Evolutionary conservation across 2,329 filamentous ascomycete species (phyloP).

Genomic region (Calonectria pseudoturangicola): DNA sequence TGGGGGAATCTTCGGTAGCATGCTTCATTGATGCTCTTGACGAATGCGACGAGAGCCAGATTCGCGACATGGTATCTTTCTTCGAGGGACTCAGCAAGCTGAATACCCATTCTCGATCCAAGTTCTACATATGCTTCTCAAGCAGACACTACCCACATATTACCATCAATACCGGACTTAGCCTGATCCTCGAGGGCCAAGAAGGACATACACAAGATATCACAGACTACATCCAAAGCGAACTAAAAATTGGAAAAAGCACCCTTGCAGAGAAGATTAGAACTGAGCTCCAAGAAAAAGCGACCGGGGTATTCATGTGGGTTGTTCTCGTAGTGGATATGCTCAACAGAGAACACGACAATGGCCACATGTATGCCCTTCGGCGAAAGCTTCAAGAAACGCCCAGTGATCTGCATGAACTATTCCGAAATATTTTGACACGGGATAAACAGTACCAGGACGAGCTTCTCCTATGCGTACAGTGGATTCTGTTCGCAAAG

Average conservation of each 20-base stretch:
- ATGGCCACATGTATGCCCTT: constrained; percentile 53
- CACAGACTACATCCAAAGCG: constrained; percentile 42
- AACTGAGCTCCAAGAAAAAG: constrained; percentile 58
- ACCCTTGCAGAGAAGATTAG: constrained; percentile 29
- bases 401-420: constrained; percentile 62
- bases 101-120: background rate
- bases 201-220: constrained; percentile 54
- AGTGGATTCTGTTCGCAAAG: constrained; percentile 71
- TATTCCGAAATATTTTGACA: constrained; percentile 71
- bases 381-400: constrained; percentile 58
- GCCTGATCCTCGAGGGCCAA: constrained; percentile 53
- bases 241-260: constrained; percentile 34
- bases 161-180: constrained; percentile 52
- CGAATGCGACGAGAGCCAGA: background rate
- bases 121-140: background rate
- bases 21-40: constrained; percentile 9
- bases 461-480: constrained; percentile 66
- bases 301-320: constrained; percentile 67
- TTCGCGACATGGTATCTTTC: constrained; percentile 4
- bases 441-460: constrained; percentile 66
- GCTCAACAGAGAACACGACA: constrained; percentile 58
- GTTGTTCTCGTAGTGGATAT: constrained; percentile 62
- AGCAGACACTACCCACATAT: constrained; percentile 67
- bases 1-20: background rate
- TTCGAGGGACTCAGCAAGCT: background rate